Conservation (phyloP, 2,329 filamentous ascomycete genomes). For the Colletotrichum chlorophyti region DNA sequence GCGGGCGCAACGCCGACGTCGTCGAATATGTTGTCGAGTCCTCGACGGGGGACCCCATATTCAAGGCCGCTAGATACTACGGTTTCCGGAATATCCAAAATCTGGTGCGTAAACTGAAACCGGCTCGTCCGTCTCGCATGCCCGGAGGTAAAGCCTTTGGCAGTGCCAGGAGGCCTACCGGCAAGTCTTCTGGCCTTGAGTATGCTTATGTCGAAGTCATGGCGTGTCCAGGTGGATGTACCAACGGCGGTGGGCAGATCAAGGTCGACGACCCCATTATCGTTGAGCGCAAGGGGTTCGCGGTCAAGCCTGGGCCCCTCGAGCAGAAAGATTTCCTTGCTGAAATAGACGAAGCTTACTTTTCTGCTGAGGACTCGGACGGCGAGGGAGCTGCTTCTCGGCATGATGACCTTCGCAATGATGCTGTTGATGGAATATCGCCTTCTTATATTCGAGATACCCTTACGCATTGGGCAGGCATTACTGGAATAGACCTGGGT, state of each 20-base stretch:
- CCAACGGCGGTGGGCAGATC: slow-evolving; percentile 95
- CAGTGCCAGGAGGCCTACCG: slow-evolving; percentile 59
- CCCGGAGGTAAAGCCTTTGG: slow-evolving; percentile 74
- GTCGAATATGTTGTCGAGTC: slow-evolving; percentile 79
- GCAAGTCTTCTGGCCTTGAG: slow-evolving; percentile 62
- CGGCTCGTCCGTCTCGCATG: slow-evolving; percentile 77
- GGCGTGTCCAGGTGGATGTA: slow-evolving; percentile 98
- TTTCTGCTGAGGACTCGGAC: slow-evolving; percentile 71
- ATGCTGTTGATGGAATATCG: slow-evolving; percentile 70
- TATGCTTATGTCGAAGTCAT: slow-evolving; percentile 98
- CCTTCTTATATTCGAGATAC: slow-evolving; percentile 69
- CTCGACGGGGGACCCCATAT: slow-evolving; percentile 62
- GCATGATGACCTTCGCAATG: slow-evolving; percentile 38
- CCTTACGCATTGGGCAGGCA: slow-evolving; percentile 76
- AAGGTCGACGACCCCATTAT: slow-evolving; percentile 82
- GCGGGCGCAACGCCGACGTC: slow-evolving; percentile 90
- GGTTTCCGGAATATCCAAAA: slow-evolving; percentile 99
- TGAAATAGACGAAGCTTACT: slow-evolving; percentile 88
- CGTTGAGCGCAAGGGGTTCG: slow-evolving; percentile 53
- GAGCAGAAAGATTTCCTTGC: slow-evolving; percentile 89
- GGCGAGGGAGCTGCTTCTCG: slow-evolving; percentile 32
- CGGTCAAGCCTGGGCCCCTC: slow-evolving; percentile 69
- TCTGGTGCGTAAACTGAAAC: slow-evolving; percentile 89
- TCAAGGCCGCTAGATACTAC: slow-evolving; percentile 90
- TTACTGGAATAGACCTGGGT: slow-evolving; percentile 74